These are phyloP conservation scores for Mycena vulgaris DNA, from an alignment of 768 basidiomycete species.

Conservation along the genomic window DNA sequence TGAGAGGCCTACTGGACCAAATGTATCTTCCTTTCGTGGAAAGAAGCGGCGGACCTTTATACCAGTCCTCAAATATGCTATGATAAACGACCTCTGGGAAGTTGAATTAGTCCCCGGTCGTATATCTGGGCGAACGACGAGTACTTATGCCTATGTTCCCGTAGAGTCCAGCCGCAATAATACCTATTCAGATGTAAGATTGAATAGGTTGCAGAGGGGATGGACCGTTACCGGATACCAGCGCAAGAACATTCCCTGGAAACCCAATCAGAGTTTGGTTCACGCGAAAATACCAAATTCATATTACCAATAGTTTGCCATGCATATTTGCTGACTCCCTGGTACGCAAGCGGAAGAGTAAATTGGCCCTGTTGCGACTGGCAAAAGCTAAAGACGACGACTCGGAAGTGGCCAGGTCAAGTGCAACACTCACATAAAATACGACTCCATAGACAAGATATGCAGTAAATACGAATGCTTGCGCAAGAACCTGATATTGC, in stretches of 20 bases:
- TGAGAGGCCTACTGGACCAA: constrained; percentile 57
- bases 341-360: constrained; percentile 63
- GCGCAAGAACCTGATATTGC: constrained; percentile 54
- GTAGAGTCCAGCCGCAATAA: constrained; percentile 76
- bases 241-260: constrained; percentile 61
- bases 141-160: constrained; percentile 74
- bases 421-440: constrained; percentile 56
- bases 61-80: constrained; percentile 64
- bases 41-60: constrained; percentile 67
- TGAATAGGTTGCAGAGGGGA: neutral
- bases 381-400: neutral
- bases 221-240: constrained; percentile 55
- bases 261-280: too few species aligned
- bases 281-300: neutral
- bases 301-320: constrained; percentile 62
- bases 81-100: constrained; percentile 66
- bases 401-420: neutral
- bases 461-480: constrained; percentile 65
- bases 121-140: constrained; percentile 23
- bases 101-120: neutral
- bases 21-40: constrained; percentile 56
- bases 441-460: constrained; percentile 72
- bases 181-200: constrained; percentile 18
- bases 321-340: constrained; percentile 60
- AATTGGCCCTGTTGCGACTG: constrained; percentile 76